Evolutionary conservation across 768 basidiomycete genomes (phyloP), one percentile per base, ranked within the genome.

Genomic region (Cyathus striatus): DNA sequence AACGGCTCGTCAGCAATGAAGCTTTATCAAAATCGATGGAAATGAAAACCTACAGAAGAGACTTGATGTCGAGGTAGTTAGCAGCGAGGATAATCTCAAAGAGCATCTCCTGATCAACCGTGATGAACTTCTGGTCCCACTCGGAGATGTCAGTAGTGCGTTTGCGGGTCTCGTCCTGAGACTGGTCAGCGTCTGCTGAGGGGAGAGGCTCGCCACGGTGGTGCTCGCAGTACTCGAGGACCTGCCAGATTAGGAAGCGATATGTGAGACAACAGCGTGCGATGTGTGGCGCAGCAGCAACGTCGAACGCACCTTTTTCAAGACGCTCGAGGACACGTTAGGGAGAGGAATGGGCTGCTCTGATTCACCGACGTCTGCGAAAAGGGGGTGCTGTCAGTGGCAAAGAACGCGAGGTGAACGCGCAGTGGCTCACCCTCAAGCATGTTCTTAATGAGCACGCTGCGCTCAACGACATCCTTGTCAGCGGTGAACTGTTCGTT

Each of bases 81-180:
- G 96, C 96, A 7, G 96, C 96, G 43, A 98, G 85, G 64, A 98
- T 99, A 63, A 98, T 99, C 72, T 99, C 96, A 53, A 98, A 98
- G 5, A 99, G 78, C 95, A 98, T 98, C 69, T 98, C 96, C 68
- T 98, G 96, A 73, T 98, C 96, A 46, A 98, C 96, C 34, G 85
- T 86, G 64, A 95, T 94, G 64, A 94, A 97, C 70, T 96, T 96
- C 61, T 94, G 88, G 68, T 99, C 96, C 96, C 96, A 99, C 61
- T 99, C 96, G 50, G 83, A 85, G 66, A 99, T 98, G 53, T 98
- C 95, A 13, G 93, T 93, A n/a, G 92, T 94, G 62, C 93, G 86
- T 67, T 95, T 93, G 69, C 95, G 85, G 4, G 89, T 88, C 68
- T 98, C 96, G 47, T 98, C 95, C 54, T 87, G 86, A 47, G 70